Evolutionary conservation across 108 stramenopile species (phyloP).

Genomic region (Stephanodiscus triporus): DNA sequence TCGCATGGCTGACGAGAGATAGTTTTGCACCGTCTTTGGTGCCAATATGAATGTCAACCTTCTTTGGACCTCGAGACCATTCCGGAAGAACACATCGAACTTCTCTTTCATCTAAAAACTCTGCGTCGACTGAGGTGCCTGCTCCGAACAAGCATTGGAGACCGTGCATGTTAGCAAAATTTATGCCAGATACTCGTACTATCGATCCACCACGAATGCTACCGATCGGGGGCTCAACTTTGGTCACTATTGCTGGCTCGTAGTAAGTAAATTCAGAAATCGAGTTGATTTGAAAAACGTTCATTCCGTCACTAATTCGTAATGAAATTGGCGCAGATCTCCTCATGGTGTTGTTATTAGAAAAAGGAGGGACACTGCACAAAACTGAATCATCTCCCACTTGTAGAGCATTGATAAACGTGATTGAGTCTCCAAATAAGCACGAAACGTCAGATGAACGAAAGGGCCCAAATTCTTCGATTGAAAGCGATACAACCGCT

Average conservation of each 20-base stretch:
- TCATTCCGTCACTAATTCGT: conserved; percentile 21
- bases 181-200: conserved; percentile 29
- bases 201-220: conserved; percentile 32
- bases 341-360: conserved; percentile 10
- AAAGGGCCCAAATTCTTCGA: conserved; percentile 33
- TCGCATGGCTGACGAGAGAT: conserved; percentile 22
- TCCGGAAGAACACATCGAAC: conserved; percentile 27
- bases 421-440: conserved; percentile 25
- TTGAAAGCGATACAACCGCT: conserved; percentile 7
- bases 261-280: conserved; percentile 28
- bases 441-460: conserved; percentile 10
- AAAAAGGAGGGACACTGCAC: conserved; percentile 20
- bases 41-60: conserved; percentile 27
- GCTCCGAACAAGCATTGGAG: conserved; percentile 43
- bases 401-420: conserved; percentile 9
- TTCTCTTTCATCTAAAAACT: conserved; percentile 22
- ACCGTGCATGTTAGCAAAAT: conserved; percentile 33
- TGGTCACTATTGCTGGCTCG: conserved; percentile 34
- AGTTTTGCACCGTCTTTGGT: background rate
- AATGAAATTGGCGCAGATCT: conserved; percentile 18
- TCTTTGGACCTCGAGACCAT: conserved; percentile 19
- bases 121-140: conserved; percentile 10
- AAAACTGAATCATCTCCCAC: background rate
- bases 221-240: conserved; percentile 35
- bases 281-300: conserved; percentile 2